A percentile compares a stretch with the other conserved stretches of the same genome.
Evolutionary conservation across 2,329 filamentous ascomycete species (phyloP).

Genomic region (Leptographium galeiforme): DNA sequence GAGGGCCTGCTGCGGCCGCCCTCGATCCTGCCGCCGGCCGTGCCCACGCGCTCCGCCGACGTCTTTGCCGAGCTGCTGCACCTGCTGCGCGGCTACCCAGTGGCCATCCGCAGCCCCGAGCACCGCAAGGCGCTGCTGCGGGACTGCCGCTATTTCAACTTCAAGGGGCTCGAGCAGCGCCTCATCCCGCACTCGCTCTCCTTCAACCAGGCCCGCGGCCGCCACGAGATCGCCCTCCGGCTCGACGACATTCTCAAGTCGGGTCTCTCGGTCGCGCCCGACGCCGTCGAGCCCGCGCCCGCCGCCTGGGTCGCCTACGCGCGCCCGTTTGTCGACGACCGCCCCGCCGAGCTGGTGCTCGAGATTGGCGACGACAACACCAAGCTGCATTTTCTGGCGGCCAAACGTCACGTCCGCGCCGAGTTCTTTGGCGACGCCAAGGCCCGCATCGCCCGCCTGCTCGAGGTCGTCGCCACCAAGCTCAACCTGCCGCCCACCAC

Average conservation of each 20-base stretch:
- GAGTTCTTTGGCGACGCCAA: slow-evolving; percentile 64
- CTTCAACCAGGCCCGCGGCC: slow-evolving; percentile 56
- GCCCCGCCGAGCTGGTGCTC: slow-evolving; percentile 59
- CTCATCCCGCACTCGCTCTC: slow-evolving; percentile 65
- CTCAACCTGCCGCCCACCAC: slow-evolving; percentile 51
- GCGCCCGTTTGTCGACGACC: slow-evolving; percentile 73
- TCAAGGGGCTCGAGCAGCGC: slow-evolving; percentile 81
- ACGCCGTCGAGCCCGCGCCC: slow-evolving; percentile 20
- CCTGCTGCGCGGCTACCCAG: slow-evolving; percentile 68
- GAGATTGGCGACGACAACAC: slow-evolving; percentile 63
- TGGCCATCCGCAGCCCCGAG: slow-evolving; percentile 60
- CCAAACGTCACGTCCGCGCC: slow-evolving; percentile 33
- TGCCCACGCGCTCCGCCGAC: slow-evolving; percentile 70
- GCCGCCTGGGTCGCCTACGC: slow-evolving; percentile 59
- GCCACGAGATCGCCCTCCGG: slow-evolving; percentile 64
- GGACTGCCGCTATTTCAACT: slow-evolving; percentile 85
- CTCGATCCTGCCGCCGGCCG: slow-evolving; percentile 67
- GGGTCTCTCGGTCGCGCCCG: slow-evolving; percentile 53
- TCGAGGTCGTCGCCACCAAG: slow-evolving; percentile 72
- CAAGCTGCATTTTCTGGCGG: slow-evolving; percentile 31
- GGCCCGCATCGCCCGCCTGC: slow-evolving; percentile 55
- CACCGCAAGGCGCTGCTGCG: slow-evolving; percentile 68
- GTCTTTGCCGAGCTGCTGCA: slow-evolving; percentile 74
- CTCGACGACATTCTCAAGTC: slow-evolving; percentile 83
- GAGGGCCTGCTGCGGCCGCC: slow-evolving; percentile 72